These are phyloP conservation scores for Talaromyces proteolyticus DNA, from an alignment of 495 filamentous ascomycete species.

Conservation along the genomic window DNA sequence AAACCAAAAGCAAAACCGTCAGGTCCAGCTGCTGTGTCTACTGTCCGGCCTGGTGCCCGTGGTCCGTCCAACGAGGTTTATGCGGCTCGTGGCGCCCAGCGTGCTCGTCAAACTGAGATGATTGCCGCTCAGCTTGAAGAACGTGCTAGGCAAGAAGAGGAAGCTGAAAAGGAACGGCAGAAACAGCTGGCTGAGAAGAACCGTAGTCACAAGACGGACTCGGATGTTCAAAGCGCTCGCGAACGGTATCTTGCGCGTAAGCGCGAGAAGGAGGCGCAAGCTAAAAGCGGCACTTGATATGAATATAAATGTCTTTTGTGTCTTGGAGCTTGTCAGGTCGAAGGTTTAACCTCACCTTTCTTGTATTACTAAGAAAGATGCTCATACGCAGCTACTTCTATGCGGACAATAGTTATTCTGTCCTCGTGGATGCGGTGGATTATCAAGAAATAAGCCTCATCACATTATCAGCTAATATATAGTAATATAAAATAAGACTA, in stretches of 20 bases:
- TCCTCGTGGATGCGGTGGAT: no score
- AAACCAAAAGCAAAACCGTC: conserved; percentile 44
- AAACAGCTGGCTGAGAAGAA: conserved; percentile 63
- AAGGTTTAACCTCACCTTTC: no score
- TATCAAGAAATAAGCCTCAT: no score
- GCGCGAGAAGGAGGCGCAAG: conserved; percentile 54
- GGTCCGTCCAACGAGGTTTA: conserved; percentile 26
- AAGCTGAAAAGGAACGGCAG: conserved; percentile 64
- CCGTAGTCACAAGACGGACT: conserved; percentile 68
- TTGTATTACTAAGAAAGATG: no score
- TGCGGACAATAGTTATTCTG: no score
- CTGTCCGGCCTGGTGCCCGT: conserved; percentile 21
- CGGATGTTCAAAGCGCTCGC: conserved; percentile 78
- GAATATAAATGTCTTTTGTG: not conserved
- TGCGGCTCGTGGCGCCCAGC: conserved; percentile 49
- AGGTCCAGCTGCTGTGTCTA: conserved; percentile 22
- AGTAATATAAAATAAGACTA: not conserved
- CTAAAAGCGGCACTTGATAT: not conserved
- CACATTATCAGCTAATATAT: not conserved
- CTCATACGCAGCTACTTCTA: no score
- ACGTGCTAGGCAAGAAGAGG: conserved; percentile 66
- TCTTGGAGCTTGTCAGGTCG: no score
- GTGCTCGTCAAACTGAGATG: conserved; percentile 82
- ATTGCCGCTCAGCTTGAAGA: conserved; percentile 67
- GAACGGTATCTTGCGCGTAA: conserved; percentile 87